A percentile compares a stretch with the other conserved stretches of the same genome.
Evolutionary conservation across 257 asterid genomes (phyloP).

Genomic region (Cinchona pubescens): DNA sequence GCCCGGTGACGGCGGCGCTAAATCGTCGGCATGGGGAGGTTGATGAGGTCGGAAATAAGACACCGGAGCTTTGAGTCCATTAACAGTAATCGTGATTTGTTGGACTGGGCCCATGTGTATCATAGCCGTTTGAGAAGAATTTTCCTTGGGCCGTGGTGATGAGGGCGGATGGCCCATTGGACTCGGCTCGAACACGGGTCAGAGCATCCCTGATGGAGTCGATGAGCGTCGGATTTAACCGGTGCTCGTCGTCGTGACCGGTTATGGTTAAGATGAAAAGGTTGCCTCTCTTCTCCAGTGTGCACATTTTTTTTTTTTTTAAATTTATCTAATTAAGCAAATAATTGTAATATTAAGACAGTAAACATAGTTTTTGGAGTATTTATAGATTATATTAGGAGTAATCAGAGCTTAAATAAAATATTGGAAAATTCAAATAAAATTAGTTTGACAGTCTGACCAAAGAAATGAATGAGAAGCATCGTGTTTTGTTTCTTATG

Average conservation of each 20-base stretch:
- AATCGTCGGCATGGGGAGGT: constrained; percentile 76
- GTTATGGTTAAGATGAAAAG: constrained; percentile 60
- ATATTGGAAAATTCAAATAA: too few species aligned
- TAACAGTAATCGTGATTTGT: constrained; percentile 22
- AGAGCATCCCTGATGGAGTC: constrained; percentile 53
- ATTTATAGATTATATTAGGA: too few species aligned
- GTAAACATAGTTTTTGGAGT: too few species aligned
- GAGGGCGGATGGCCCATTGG: constrained; percentile 46
- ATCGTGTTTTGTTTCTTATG: too few species aligned
- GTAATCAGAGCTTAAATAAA: too few species aligned
- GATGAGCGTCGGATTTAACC: constrained; percentile 52
- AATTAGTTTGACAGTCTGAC: too few species aligned
- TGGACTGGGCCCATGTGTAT: constrained; percentile 51
- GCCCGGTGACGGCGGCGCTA: constrained; percentile 71
- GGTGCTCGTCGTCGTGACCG: constrained; percentile 58
- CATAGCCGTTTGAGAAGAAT: constrained; percentile 76
- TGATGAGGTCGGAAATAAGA: constrained; percentile 47
- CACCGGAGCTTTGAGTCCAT: constrained; percentile 51
- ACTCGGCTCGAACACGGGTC: constrained; percentile 29
- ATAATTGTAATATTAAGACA: too few species aligned
- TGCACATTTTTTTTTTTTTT: constrained; percentile 33
- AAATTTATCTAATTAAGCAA: too few species aligned
- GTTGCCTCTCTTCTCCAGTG: constrained; percentile 43
- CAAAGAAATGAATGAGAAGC: too few species aligned
- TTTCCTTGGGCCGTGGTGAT: constrained; percentile 72